Conservation (phyloP, 2,329 filamentous ascomycete genomes). For the Chaetothyriales sp. region DNA sequence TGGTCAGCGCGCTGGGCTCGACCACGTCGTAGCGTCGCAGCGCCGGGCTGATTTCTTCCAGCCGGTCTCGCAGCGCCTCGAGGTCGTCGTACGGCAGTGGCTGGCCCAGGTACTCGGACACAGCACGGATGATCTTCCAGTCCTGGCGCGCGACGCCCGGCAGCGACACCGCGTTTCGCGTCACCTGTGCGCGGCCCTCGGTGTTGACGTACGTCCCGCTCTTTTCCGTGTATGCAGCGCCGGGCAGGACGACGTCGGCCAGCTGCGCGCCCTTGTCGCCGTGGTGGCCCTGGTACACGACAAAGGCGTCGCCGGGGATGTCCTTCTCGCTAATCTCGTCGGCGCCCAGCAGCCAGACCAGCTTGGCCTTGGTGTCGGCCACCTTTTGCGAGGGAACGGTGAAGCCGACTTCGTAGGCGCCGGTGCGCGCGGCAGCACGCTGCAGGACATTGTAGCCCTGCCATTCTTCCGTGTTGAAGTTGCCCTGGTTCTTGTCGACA, state of each 20-base stretch:
- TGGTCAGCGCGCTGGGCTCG: slow-evolving; percentile 60
- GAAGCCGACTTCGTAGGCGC: slow-evolving; percentile 93
- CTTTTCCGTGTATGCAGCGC: slow-evolving; percentile 95
- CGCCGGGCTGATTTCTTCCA: slow-evolving; percentile 87
- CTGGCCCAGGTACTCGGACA: slow-evolving; percentile 75
- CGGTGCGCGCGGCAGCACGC: slow-evolving; percentile 77
- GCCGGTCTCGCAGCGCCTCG: slow-evolving; percentile 74
- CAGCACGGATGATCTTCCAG: slow-evolving; percentile 96
- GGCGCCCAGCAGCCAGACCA: slow-evolving; percentile 90
- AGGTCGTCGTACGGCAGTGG: slow-evolving; percentile 90
- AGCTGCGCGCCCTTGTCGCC: slow-evolving; percentile 87
- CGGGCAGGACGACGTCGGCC: slow-evolving; percentile 85
- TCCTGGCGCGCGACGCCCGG: slow-evolving; percentile 85
- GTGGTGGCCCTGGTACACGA: slow-evolving; percentile 97
- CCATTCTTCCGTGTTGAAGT: slow-evolving; percentile 82
- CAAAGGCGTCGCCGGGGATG: slow-evolving; percentile 88
- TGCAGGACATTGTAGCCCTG: slow-evolving; percentile 97
- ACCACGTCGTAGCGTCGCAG: slow-evolving; percentile 82
- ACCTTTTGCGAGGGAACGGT: slow-evolving; percentile 70
- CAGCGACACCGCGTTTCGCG: slow-evolving; percentile 73
- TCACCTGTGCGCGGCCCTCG: slow-evolving; percentile 90
- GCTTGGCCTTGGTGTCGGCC: slow-evolving; percentile 76
- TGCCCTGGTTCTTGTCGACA: slow-evolving; percentile 81
- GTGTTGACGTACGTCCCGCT: slow-evolving; percentile 94
- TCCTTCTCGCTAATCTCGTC: slow-evolving; percentile 78